These are phyloP conservation scores for Excoecaria agallocha DNA, from an alignment of 345 rosid genomes.

Conservation along the genomic window DNA sequence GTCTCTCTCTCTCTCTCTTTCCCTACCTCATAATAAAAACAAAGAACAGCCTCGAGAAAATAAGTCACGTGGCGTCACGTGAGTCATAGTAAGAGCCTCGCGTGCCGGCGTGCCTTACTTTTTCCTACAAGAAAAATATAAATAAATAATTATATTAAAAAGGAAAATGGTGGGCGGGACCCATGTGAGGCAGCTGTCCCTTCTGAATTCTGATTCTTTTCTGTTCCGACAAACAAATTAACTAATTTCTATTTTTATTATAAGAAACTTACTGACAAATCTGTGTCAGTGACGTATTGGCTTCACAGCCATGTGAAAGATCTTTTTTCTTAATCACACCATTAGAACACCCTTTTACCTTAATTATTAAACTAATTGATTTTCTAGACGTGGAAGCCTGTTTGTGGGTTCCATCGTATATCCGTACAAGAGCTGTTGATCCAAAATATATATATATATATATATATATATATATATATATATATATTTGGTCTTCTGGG, in stretches of 20 bases:
- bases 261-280: conserved; percentile 14
- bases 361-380: background rate
- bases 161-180: conserved; percentile 22
- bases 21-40: background rate
- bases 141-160: background rate
- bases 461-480: no score
- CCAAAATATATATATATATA: no score
- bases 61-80: conserved; percentile 59
- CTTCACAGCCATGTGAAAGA: conserved; percentile 3
- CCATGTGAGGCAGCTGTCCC: conserved; percentile 47
- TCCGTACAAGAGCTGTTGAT: conserved; percentile 33
- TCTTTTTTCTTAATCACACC: background rate
- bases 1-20: background rate
- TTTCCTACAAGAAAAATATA: conserved; percentile 32
- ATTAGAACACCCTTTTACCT: no score
- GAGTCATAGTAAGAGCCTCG: conserved; percentile 28
- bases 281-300: conserved; percentile 24
- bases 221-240: background rate
- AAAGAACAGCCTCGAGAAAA: conserved; percentile 21
- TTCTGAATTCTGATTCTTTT: conserved; percentile 35
- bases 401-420: conserved; percentile 3
- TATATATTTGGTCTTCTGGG: no score
- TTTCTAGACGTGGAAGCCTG: conserved; percentile 19
- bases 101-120: conserved; percentile 63
- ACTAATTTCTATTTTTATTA: background rate